Conservation (phyloP, 352 stramenopile species). For the Phytopythium kandeliae region DNA sequence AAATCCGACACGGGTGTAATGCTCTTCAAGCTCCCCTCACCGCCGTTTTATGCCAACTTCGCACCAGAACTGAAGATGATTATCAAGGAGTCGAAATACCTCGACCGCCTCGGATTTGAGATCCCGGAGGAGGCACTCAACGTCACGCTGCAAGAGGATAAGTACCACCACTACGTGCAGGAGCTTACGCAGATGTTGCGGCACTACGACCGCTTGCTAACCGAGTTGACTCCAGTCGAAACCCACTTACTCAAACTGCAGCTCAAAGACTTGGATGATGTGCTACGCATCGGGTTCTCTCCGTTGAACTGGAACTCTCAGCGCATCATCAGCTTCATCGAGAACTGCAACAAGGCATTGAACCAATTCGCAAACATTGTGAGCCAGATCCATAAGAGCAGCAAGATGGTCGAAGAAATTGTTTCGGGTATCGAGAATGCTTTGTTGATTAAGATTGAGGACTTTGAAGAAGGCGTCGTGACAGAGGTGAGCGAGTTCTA, state of each 20-base stretch:
- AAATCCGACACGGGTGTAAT: slow-evolving; percentile 74
- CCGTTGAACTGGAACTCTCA: slow-evolving; percentile 97
- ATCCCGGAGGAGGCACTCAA: slow-evolving; percentile 94
- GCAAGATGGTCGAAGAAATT: slow-evolving; percentile 94
- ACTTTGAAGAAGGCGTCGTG: slow-evolving; percentile 86
- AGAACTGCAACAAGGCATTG: slow-evolving; percentile 89
- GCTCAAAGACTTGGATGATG: slow-evolving; percentile 86
- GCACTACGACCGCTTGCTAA: slow-evolving; percentile 86
- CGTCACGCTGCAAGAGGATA: slow-evolving; percentile 95
- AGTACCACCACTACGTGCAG: slow-evolving; percentile 94
- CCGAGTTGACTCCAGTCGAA: slow-evolving; percentile 86
- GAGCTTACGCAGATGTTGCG: slow-evolving; percentile 89
- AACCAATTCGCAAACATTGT: slow-evolving; percentile 93
- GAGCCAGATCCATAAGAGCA: slow-evolving; percentile 93
- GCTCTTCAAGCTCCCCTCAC: slow-evolving; percentile 80
- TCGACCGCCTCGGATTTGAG: slow-evolving; percentile 94
- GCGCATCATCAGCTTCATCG: slow-evolving; percentile 93
- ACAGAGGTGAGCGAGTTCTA: slow-evolving; percentile 94
- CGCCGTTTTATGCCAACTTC: slow-evolving; percentile 94
- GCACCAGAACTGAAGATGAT: slow-evolving; percentile 90
- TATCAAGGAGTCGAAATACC: slow-evolving; percentile 95
- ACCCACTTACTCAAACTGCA: slow-evolving; percentile 85
- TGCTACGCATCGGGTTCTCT: slow-evolving; percentile 87
- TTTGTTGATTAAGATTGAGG: slow-evolving; percentile 89
- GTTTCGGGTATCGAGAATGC: slow-evolving; percentile 88